These are phyloP conservation scores for Apiotrichum veenhuisii DNA, from an alignment of 1,284 basidiomycete species.

Conservation along the genomic window DNA sequence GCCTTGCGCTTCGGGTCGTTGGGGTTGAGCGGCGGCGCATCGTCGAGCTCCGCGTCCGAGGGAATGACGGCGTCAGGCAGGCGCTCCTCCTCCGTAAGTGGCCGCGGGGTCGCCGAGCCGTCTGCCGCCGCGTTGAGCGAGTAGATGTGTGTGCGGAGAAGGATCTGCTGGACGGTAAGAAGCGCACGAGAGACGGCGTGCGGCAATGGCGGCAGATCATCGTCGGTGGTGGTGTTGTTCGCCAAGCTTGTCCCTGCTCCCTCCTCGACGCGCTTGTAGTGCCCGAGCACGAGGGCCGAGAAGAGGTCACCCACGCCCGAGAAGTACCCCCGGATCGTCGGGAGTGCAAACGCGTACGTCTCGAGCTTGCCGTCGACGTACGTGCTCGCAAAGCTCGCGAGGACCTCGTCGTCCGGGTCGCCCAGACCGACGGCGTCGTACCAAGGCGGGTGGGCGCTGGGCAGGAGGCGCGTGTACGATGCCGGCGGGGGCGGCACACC, in stretches of 20 bases:
- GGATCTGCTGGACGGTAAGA: conserved; percentile 77
- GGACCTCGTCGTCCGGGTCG: conserved; percentile 51
- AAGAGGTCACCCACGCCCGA: conserved; percentile 97
- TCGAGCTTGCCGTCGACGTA: conserved; percentile 31
- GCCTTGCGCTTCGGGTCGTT: conserved; percentile 62
- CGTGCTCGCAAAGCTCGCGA: conserved; percentile 65
- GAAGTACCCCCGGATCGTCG: conserved; percentile 85
- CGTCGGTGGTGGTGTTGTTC: too few species aligned
- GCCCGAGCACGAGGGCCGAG: conserved; percentile 83
- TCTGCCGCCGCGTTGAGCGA: conserved; percentile 16
- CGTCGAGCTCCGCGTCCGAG: conserved; percentile 70
- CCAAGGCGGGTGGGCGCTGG: conserved; percentile 30
- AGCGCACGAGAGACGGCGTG: conserved; percentile 66
- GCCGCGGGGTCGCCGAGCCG: conserved; percentile 31
- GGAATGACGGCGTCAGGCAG: conserved; percentile 29
- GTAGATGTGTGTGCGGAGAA: conserved; percentile 65
- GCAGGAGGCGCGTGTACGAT: conserved; percentile 36
- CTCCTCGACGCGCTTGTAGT: conserved; percentile 56
- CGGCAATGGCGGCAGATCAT: conserved; percentile 54
- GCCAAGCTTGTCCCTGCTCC: too few species aligned
- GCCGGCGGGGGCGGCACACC: conserved; percentile 39
- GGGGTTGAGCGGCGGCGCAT: conserved; percentile 28
- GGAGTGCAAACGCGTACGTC: conserved; percentile 68
- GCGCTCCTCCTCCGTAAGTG: conserved; percentile 8
- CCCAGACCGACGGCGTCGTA: conserved; percentile 30